Conservation (phyloP, 371 early-diverging fungal species). For the Mucor ambiguus region DNA sequence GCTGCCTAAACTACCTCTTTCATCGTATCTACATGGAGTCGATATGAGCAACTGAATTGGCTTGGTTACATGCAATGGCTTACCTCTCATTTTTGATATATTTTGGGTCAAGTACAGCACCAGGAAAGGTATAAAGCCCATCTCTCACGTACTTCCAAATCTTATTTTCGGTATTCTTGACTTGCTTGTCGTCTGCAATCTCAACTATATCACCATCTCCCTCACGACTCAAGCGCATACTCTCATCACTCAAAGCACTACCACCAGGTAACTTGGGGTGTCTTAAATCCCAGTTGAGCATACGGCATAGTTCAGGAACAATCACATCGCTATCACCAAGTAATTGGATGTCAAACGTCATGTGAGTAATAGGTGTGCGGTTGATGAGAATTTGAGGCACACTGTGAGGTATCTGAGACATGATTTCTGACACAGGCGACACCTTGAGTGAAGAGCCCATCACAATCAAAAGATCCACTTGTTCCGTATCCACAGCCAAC, state of each 20-base stretch:
- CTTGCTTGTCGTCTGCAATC: constrained; percentile 11
- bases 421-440: constrained; percentile 90
- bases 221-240: constrained; percentile 17
- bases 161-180: constrained; percentile 16
- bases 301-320: constrained; percentile 75
- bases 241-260: constrained; percentile 44
- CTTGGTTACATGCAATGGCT: neutral
- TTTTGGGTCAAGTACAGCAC: constrained; percentile 40
- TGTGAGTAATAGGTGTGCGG: constrained; percentile 80
- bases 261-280: constrained; percentile 61
- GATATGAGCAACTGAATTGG: neutral
- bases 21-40: constrained; percentile 9
- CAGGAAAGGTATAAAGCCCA: constrained; percentile 52
- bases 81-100: constrained; percentile 31
- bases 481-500: constrained; percentile 69
- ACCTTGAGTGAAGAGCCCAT: constrained; percentile 97
- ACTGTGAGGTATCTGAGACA: constrained; percentile 77
- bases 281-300: constrained; percentile 74
- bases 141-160: constrained; percentile 36
- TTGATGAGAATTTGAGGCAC: constrained; percentile 94
- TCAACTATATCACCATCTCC: constrained; percentile 20
- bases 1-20: constrained; percentile 16
- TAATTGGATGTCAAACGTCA: constrained; percentile 88
- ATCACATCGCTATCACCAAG: constrained; percentile 89
- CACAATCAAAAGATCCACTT: constrained; percentile 88